phyloP scores from a whole-genome alignment of 345 rosid species.

The Pugionium cornutum region DNA sequence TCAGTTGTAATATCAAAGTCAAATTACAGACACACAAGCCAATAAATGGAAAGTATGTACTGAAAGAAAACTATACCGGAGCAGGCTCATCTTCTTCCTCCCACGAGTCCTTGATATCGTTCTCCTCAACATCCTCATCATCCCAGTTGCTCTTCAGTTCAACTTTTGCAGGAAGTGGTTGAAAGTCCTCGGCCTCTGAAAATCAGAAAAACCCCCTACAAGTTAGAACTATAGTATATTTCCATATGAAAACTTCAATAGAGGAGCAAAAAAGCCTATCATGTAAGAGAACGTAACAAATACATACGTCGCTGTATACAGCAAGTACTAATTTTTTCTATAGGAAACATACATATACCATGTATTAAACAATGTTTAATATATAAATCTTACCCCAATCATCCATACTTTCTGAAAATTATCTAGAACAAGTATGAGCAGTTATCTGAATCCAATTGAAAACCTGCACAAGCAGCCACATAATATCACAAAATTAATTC shows the following conservation, averaged over 20 bases:
- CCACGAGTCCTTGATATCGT: conserved; percentile 93
- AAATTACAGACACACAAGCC: background rate
- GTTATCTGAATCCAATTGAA: conserved; percentile 12
- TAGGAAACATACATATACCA: too few species aligned
- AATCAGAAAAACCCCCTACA: conserved; percentile 1
- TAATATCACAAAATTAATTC: background rate
- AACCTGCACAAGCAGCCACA: conserved; percentile 16
- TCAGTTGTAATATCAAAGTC: conserved; percentile 2
- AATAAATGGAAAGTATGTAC: background rate
- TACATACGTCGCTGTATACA: background rate
- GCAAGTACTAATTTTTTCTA: background rate
- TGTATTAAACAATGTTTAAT: background rate
- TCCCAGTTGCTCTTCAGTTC: conserved; percentile 68
- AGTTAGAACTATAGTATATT: conserved; percentile 17
- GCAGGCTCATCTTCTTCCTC: conserved; percentile 89
- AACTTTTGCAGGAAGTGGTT: conserved; percentile 52
- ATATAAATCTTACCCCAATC: conserved; percentile 32
- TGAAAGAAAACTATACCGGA: conserved; percentile 47
- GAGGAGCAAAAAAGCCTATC: background rate
- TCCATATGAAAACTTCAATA: background rate
- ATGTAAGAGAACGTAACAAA: background rate
- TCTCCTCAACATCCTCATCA: conserved; percentile 86
- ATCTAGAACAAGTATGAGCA: conserved; percentile 5
- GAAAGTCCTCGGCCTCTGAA: conserved; percentile 67
- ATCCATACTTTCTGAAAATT: conserved; percentile 19